These are phyloP conservation scores for Albifimbria verrucaria DNA, from an alignment of 2,329 filamentous ascomycete genomes.

Conservation along the genomic window DNA sequence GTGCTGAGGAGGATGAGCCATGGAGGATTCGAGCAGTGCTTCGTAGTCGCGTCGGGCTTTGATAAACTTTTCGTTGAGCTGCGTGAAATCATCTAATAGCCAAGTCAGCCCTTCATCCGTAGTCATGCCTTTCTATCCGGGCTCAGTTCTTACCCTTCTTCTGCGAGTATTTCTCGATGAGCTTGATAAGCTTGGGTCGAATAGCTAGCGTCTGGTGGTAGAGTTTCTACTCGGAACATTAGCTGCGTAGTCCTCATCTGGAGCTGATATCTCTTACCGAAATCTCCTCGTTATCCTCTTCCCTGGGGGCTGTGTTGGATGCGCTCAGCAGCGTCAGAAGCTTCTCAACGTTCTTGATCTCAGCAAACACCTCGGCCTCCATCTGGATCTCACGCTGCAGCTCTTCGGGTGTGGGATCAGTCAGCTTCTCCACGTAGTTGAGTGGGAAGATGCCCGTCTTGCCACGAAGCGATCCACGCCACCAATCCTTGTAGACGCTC, in stretches of 20 bases:
- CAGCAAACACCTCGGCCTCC: conserved; percentile 69
- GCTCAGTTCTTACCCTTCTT: conserved; percentile 73
- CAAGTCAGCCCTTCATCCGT: conserved; percentile 15
- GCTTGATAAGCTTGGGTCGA: conserved; percentile 91
- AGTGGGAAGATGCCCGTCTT: conserved; percentile 97
- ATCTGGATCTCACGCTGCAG: conserved; percentile 93
- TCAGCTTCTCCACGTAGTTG: conserved; percentile 97
- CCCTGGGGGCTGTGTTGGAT: conserved; percentile 72
- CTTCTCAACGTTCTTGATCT: conserved; percentile 64
- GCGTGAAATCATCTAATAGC: conserved; percentile 84
- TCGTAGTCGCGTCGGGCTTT: conserved; percentile 97
- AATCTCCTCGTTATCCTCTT: conserved; percentile 96
- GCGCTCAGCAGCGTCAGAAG: conserved; percentile 88
- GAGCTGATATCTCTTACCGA: too few relatives aligned
- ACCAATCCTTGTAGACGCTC: conserved; percentile 99
- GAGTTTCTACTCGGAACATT: conserved; percentile 50
- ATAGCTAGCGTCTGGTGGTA: conserved; percentile 96
- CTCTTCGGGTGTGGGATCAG: conserved; percentile 92
- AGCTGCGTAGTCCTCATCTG: too few relatives aligned
- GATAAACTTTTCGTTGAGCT: conserved; percentile 99
- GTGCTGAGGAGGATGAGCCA: conserved; percentile 86
- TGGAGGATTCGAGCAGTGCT: conserved; percentile 89
- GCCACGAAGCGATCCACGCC: conserved; percentile 91
- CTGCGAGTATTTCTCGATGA: conserved; percentile 98
- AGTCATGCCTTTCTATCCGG: not conserved